These are phyloP conservation scores for Ambrosia trifida DNA, from an alignment of 129 eudicot species.

Conservation along the genomic window DNA sequence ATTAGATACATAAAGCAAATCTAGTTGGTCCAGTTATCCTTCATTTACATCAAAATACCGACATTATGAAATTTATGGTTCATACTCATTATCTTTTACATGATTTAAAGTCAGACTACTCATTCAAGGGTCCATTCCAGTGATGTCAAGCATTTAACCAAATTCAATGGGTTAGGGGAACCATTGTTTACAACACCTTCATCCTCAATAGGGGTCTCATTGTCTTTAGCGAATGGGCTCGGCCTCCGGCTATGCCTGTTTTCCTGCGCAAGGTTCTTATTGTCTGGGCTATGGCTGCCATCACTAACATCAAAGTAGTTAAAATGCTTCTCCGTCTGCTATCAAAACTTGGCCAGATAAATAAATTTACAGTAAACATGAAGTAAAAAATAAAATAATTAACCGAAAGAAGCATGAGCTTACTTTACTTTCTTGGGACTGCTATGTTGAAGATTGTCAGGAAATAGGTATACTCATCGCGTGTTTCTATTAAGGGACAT, in stretches of 20 bases:
- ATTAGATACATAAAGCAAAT: no score
- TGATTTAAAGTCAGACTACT: neutral
- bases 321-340: conserved; percentile 54
- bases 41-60: no score
- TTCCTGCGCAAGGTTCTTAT: conserved; percentile 28
- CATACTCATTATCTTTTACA: no score
- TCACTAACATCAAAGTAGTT: conserved; percentile 11
- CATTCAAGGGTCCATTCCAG: conserved; percentile 11
- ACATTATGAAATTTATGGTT: no score
- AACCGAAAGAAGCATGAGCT: conserved; percentile 28
- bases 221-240: conserved; percentile 29
- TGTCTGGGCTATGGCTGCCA: conserved; percentile 29
- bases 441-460: no score
- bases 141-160: conserved; percentile 25
- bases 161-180: conserved; percentile 35
- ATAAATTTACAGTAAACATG: no score
- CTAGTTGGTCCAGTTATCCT: no score
- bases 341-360: conserved; percentile 2
- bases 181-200: conserved; percentile 35
- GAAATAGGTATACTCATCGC: no score
- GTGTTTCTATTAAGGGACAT: no score
- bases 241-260: conserved; percentile 34
- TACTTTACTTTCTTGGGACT: no score
- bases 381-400: no score
- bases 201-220: conserved; percentile 35